Conservation (phyloP, 2,329 filamentous ascomycete genomes). For the Colletotrichum higginsianum region DNA sequence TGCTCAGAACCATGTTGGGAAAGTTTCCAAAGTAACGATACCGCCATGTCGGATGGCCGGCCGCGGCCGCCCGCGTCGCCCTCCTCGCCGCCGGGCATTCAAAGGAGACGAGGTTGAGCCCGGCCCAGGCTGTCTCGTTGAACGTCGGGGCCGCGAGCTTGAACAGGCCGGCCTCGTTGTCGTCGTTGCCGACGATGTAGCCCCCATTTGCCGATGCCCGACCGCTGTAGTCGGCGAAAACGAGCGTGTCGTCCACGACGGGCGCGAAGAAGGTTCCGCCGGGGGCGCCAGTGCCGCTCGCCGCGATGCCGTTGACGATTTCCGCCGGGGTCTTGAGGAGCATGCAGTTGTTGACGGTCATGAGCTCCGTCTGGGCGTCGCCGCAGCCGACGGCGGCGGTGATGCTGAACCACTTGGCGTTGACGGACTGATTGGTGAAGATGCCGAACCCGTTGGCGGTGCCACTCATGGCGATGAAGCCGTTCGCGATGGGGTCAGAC, state of each 20-base stretch:
- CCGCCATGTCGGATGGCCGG: conserved; percentile 53
- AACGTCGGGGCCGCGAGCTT: conserved; percentile 44
- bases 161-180: conserved; percentile 53
- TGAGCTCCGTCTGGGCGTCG: conserved; percentile 43
- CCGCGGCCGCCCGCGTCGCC: conserved; percentile 46
- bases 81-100: conserved; percentile 51
- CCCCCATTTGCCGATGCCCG: conserved; percentile 28
- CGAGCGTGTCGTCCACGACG: conserved; percentile 24
- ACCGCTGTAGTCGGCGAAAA: conserved; percentile 30
- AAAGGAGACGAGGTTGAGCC: conserved; percentile 49
- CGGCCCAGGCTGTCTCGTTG: conserved; percentile 45
- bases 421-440: conserved; percentile 45
- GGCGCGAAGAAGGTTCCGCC: conserved; percentile 23
- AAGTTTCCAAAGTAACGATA: conserved; percentile 56
- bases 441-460: conserved; percentile 43
- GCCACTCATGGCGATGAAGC: conserved; percentile 63
- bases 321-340: conserved; percentile 21
- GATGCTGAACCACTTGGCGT: conserved; percentile 43
- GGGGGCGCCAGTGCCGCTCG: conserved; percentile 5
- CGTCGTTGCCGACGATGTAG: conserved; percentile 49
- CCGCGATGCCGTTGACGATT: conserved; percentile 16
- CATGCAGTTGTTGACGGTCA: conserved; percentile 45
- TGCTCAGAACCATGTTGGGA: conserved; percentile 49
- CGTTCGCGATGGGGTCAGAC: conserved; percentile 64
- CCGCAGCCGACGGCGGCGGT: conserved; percentile 48